Evolutionary conservation across 495 filamentous ascomycete species (phyloP).

Genomic region (Podospora sp.): DNA sequence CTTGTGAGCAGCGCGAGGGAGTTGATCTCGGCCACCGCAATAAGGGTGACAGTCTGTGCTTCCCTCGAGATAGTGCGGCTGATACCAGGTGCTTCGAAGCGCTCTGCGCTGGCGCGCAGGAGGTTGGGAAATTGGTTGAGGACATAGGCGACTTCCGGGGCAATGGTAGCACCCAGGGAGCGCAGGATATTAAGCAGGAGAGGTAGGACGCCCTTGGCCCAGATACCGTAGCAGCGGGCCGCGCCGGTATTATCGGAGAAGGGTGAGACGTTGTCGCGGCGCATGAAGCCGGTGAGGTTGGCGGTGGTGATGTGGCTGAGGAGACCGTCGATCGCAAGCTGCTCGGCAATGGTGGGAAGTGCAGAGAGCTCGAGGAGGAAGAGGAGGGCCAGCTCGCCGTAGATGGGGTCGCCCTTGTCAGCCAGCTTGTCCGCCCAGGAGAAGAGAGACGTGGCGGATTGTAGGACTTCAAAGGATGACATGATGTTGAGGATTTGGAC

Average conservation of each 20-base stretch:
- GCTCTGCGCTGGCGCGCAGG: slow-evolving; percentile 61
- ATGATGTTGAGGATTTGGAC: slow-evolving; percentile 67
- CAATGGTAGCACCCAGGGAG: slow-evolving; percentile 74
- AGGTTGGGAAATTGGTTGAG: slow-evolving; percentile 82
- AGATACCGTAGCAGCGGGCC: slow-evolving; percentile 74
- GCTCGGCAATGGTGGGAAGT: slow-evolving; percentile 81
- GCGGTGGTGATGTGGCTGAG: slow-evolving; percentile 77
- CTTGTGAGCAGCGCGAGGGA: slow-evolving; percentile 71
- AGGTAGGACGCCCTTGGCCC: slow-evolving; percentile 84
- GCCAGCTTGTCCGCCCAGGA: slow-evolving; percentile 88
- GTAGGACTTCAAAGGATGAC: slow-evolving; percentile 67
- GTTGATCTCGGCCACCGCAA: slow-evolving; percentile 73
- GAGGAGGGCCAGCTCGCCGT: slow-evolving; percentile 83
- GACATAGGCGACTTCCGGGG: slow-evolving; percentile 81
- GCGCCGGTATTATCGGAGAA: slow-evolving; percentile 57
- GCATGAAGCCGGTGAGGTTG: slow-evolving; percentile 69
- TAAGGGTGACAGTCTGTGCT: slow-evolving; percentile 64
- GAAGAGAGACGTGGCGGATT: slow-evolving; percentile 83
- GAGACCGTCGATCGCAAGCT: slow-evolving; percentile 81
- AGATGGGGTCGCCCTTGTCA: slow-evolving; percentile 81
- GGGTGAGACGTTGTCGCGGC: slow-evolving; percentile 69
- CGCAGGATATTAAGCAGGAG: slow-evolving; percentile 87
- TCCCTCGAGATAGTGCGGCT: slow-evolving; percentile 47
- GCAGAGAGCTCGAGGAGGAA: slow-evolving; percentile 87
- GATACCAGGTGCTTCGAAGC: slow-evolving; percentile 57